phyloP scores from a whole-genome alignment of 305 asterid species.

The Fraxinus latifolia region DNA sequence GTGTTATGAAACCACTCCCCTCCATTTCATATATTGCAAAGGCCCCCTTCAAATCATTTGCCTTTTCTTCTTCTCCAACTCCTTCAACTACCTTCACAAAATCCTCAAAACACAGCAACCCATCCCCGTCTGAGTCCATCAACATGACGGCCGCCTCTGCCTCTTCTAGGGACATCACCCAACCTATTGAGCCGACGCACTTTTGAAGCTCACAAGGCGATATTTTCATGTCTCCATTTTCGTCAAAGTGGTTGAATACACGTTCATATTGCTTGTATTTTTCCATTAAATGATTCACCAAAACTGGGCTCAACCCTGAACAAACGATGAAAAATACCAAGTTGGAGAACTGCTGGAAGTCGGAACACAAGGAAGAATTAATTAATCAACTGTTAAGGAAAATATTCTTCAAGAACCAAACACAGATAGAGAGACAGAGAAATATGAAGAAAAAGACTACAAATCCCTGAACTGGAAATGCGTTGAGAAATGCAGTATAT shows the following conservation, averaged over 20 bases:
- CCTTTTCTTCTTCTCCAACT: slow-evolving; percentile 39
- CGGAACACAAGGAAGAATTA: no score
- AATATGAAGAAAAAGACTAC: not conserved
- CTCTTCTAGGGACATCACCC: slow-evolving; percentile 28
- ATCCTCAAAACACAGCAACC: slow-evolving; percentile 36
- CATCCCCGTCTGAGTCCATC: slow-evolving; percentile 39
- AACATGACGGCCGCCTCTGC: slow-evolving; percentile 22
- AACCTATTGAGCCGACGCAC: slow-evolving; percentile 24
- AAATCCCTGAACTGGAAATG: not conserved
- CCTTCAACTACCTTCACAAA: slow-evolving; percentile 38
- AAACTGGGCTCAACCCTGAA: not conserved
- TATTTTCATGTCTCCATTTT: slow-evolving; percentile 31
- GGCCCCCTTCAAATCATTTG: slow-evolving; percentile 32
- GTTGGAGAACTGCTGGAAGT: not conserved
- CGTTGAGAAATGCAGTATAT: not conserved
- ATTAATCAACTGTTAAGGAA: no score
- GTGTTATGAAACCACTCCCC: slow-evolving; percentile 34
- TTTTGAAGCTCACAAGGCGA: slow-evolving; percentile 33
- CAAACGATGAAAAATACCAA: not conserved
- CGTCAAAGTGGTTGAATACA: slow-evolving; percentile 33
- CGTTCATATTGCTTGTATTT: slow-evolving; percentile 21
- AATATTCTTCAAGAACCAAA: no score
- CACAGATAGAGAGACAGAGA: not conserved
- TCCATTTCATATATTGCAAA: slow-evolving; percentile 45
- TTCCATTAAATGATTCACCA: slow-evolving; percentile 13